phyloP scores from a whole-genome alignment of 2,329 filamentous ascomycete species.

The Alternaria dauci region DNA sequence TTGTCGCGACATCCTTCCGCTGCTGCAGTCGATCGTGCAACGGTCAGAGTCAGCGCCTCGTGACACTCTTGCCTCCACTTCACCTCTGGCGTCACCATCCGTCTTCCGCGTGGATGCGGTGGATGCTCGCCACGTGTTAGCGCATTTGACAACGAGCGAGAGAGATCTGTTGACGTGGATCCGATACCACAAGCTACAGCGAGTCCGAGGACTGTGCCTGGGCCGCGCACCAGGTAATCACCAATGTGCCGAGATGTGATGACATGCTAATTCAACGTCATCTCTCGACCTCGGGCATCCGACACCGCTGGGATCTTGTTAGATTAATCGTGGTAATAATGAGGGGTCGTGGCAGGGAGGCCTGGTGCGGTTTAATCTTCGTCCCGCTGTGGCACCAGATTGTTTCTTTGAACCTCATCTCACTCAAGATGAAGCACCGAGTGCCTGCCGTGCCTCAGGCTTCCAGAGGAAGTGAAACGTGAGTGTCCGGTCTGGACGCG shows the following conservation, averaged over 20 bases:
- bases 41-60: constrained; percentile 21
- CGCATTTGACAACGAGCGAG: constrained; percentile 9
- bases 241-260: constrained; percentile 7
- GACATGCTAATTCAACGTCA: constrained; percentile 25
- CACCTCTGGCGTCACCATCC: constrained; percentile 22
- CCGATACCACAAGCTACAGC: constrained; percentile 3
- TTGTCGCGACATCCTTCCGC: constrained; percentile 23
- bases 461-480: constrained; percentile 13
- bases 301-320: constrained; percentile 10
- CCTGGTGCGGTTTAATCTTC: constrained; percentile 25
- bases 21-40: constrained; percentile 14
- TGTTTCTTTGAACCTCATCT: constrained; percentile 33
- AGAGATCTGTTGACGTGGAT: constrained; percentile 13
- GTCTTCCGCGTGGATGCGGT: constrained; percentile 13
- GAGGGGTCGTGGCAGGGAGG: constrained; percentile 25
- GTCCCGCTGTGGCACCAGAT: constrained; percentile 25
- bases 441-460: constrained; percentile 24
- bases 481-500: constrained; percentile 7
- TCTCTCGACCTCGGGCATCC: constrained; percentile 25
- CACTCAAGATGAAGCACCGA: constrained; percentile 32
- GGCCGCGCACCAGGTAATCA: constrained; percentile 11
- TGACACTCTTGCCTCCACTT: constrained; percentile 19
- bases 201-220: constrained; percentile 9
- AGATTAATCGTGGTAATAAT: constrained; percentile 18
- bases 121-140: constrained; percentile 24